A percentile compares a stretch with the other conserved stretches of the same genome.
These are phyloP conservation scores for Vitellaria paradoxa DNA, from an alignment of 179 eudicot species.

Conservation along the genomic window DNA sequence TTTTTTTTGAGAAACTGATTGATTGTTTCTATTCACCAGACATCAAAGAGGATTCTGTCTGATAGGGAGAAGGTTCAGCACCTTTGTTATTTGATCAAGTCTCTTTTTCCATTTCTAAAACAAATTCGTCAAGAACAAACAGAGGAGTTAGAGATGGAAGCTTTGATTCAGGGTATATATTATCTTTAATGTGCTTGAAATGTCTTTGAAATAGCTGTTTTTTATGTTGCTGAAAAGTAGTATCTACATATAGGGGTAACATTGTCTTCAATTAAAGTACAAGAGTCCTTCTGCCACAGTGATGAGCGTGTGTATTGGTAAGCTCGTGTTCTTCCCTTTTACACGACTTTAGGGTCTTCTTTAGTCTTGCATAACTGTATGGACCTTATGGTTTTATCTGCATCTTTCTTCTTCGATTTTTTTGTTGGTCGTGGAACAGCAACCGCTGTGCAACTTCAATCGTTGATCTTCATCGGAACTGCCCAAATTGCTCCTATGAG, in stretches of 20 bases:
- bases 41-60: constrained; percentile 45
- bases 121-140: constrained; percentile 57
- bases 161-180: constrained; percentile 46
- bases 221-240: background rate
- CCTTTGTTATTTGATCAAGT: constrained; percentile 47
- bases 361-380: background rate
- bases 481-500: constrained; percentile 74
- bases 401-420: constrained; percentile 5
- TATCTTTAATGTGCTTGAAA: background rate
- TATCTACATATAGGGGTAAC: constrained; percentile 30
- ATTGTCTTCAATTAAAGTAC: constrained; percentile 30
- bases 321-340: constrained; percentile 10
- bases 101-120: constrained; percentile 55
- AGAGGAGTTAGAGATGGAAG: constrained; percentile 50
- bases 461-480: constrained; percentile 81
- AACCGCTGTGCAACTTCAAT: constrained; percentile 91
- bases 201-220: background rate
- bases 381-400: background rate
- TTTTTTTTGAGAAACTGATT: background rate
- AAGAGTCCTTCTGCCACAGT: constrained; percentile 36
- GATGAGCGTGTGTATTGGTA: constrained; percentile 89
- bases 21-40: constrained; percentile 33
- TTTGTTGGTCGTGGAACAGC: constrained; percentile 38
- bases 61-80: constrained; percentile 48
- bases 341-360: background rate